Percentiles rank a stretch among this genome's conserved stretches.
These are phyloP conservation scores for Alternaria sp. DNA, from an alignment of 2,329 filamentous ascomycete genomes.

Conservation along the genomic window DNA sequence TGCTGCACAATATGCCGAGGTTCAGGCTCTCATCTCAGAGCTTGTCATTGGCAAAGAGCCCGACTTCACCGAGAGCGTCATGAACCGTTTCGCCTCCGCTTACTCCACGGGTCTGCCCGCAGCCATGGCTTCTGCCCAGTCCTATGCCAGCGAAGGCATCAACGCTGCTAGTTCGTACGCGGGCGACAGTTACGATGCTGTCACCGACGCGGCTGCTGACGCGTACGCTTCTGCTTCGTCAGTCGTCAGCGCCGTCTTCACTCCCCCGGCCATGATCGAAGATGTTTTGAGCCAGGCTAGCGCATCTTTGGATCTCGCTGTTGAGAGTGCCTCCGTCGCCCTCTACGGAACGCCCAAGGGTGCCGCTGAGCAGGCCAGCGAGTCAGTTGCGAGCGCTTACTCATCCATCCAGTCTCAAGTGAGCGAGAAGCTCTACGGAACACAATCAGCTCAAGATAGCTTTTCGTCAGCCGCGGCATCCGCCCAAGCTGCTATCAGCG, in stretches of 20 bases:
- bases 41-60: constrained; percentile 79
- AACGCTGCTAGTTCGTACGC: constrained; percentile 59
- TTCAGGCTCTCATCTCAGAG: constrained; percentile 77
- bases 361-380: constrained; percentile 60
- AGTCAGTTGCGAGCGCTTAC: constrained; percentile 61
- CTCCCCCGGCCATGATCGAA: constrained; percentile 64
- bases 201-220: constrained; percentile 60
- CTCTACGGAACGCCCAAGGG: constrained; percentile 65
- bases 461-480: constrained; percentile 62
- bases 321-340: constrained; percentile 64
- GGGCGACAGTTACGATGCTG: constrained; percentile 52
- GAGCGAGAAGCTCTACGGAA: constrained; percentile 63
- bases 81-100: constrained; percentile 72
- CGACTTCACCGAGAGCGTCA: constrained; percentile 80
- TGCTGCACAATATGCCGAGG: constrained; percentile 69
- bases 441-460: constrained; percentile 59
- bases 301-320: constrained; percentile 63
- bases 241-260: constrained; percentile 59
- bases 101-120: constrained; percentile 72
- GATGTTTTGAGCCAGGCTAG: constrained; percentile 64
- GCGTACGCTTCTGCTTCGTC: constrained; percentile 56
- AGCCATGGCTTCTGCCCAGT: constrained; percentile 61
- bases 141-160: constrained; percentile 56
- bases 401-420: constrained; percentile 57
- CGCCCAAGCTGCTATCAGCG: constrained; percentile 61